phyloP scores from a whole-genome alignment of 306 rosid genomes.

The Fagus crenata region DNA sequence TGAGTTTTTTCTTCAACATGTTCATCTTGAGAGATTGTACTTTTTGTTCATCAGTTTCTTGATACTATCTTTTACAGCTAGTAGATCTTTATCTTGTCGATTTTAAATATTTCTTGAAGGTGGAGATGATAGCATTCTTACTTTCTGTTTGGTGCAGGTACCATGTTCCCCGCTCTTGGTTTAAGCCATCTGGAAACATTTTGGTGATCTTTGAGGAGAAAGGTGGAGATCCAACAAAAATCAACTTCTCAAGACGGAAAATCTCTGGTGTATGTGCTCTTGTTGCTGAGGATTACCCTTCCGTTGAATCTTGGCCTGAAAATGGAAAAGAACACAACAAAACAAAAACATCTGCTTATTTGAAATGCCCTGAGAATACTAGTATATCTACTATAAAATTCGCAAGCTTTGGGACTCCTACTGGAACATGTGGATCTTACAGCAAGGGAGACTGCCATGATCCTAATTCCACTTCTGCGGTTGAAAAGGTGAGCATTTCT shows the following conservation, averaged over 20 bases:
- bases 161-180: conserved; percentile 96
- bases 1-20: not conserved
- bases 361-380: conserved; percentile 58
- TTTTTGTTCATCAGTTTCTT: conserved; percentile 4
- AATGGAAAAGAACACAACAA: conserved; percentile 27
- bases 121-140: not conserved
- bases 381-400: conserved; percentile 54
- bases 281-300: conserved; percentile 67
- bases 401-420: conserved; percentile 83
- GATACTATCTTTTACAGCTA: not conserved
- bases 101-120: not conserved
- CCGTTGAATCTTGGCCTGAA: conserved; percentile 44
- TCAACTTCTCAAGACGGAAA: conserved; percentile 56
- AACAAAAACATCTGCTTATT: conserved; percentile 38
- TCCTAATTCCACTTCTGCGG: conserved; percentile 55
- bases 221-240: conserved; percentile 79
- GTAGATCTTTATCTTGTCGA: not conserved
- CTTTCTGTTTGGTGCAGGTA: conserved; percentile 56
- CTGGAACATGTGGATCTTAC: conserved; percentile 78
- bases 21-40: not conserved
- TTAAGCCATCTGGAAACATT: conserved; percentile 82
- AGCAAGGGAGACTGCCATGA: conserved; percentile 71
- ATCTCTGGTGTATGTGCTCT: conserved; percentile 52
- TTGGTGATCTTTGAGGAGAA: conserved; percentile 87
- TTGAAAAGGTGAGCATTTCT: conserved; percentile 59